Evolutionary conservation across 140 eudicot species (phyloP), one percentile per base, ranked within the genome.

Genomic region (Senecio squalidus): DNA sequence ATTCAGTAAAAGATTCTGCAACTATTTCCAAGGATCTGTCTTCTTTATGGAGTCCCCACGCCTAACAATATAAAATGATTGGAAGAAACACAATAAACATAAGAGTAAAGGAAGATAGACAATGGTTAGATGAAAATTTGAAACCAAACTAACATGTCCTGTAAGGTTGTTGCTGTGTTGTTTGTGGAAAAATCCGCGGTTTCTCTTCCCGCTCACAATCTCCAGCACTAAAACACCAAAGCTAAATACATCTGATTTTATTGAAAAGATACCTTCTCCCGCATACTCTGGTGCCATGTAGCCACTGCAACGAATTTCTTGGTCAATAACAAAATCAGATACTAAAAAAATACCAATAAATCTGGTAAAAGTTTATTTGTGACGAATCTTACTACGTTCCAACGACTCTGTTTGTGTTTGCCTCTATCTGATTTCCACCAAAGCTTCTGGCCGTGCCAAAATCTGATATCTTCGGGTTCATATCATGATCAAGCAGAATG

Each of bases 251-350:
- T 76, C 78, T 16, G 82, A 76, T 51, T 69, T 69, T 40, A 69
- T 29, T 39, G 75, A 69, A 69, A 69, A 69, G 38, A 69, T 53
- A 1, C 75, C 75, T 1, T 69, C 62, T 60, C 43, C 67, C 21
- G 73, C 80, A 53, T 78, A 78, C 66, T 78, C 84, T 0, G 80
- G 80, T 29, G 80, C 74, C 80, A 78, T 78, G 67, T 78, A 73
- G 6, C 84, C 80, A 52, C 74, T 68, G 67, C 16, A 31, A 11
- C 0, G 55, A 28, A 57, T 4, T 7, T 0, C 2, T 18, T 18
- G 11, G 5, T 22, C n/a, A n/a, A n/a, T n/a, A n/a, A n/a, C 48
- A 33, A 13, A 8, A 14, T 5, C 1, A 3, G 28, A 31, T 10
- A 39, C n/a, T n/a, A n/a, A n/a, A n/a, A n/a, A n/a, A n/a, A n/a